phyloP scores from a whole-genome alignment of 2,329 filamentous ascomycete genomes.

The Arthrobotrys conoides region DNA sequence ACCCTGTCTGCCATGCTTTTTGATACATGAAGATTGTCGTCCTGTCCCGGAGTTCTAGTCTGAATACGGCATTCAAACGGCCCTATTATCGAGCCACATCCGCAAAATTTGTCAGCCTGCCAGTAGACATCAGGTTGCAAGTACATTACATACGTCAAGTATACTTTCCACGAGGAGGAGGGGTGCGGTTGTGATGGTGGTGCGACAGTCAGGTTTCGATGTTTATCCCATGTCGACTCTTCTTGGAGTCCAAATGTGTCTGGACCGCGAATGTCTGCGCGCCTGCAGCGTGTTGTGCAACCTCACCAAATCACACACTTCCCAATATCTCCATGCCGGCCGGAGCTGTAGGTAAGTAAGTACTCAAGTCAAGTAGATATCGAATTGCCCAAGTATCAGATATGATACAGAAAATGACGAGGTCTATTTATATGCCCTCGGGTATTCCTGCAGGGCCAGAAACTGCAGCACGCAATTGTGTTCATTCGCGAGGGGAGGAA shows the following conservation, averaged over 20 bases:
- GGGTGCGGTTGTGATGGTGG: constrained; percentile 9
- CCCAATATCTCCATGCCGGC: background rate
- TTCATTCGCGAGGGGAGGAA: constrained; percentile 35
- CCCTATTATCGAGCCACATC: constrained; percentile 23
- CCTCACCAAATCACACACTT: background rate
- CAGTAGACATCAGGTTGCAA: constrained; percentile 1
- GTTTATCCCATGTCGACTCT: constrained; percentile 9
- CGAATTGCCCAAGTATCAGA: constrained; percentile 7
- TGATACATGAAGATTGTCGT: constrained; percentile 28
- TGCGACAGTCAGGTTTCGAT: constrained; percentile 31
- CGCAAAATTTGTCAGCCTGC: constrained; percentile 22
- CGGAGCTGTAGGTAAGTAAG: background rate
- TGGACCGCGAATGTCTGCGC: constrained; percentile 27
- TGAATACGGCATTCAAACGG: constrained; percentile 18
- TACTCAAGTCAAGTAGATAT: background rate
- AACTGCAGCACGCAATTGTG: constrained; percentile 43
- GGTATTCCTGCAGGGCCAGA: constrained; percentile 40
- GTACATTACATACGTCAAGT: background rate
- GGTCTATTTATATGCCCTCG: constrained; percentile 43
- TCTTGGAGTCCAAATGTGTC: constrained; percentile 5
- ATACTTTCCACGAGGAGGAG: background rate
- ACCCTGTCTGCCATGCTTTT: constrained; percentile 34
- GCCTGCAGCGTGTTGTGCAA: constrained; percentile 36
- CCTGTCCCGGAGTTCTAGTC: constrained; percentile 18
- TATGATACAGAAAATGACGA: constrained; percentile 26